These are phyloP conservation scores for Tetracladium marchalianum DNA, from an alignment of 495 filamentous ascomycete species.

Conservation along the genomic window DNA sequence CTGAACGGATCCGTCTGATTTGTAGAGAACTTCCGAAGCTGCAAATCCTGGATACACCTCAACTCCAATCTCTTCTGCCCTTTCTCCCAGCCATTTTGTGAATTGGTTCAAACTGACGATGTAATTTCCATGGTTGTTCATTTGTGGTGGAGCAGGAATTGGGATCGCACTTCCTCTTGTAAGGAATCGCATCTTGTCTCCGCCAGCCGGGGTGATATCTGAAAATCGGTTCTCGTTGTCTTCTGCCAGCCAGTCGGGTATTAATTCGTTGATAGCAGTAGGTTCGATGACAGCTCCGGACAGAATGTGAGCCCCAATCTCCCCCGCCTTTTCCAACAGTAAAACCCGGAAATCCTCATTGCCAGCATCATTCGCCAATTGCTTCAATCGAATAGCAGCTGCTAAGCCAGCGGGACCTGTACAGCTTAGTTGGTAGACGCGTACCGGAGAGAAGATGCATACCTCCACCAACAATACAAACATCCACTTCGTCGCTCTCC, in stretches of 20 bases:
- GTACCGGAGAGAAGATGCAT: conserved; percentile 13
- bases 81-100: conserved; percentile 87
- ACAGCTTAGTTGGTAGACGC: conserved; percentile 1
- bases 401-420: conserved; percentile 80
- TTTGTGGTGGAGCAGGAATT: conserved; percentile 85
- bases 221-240: conserved; percentile 80
- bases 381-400: conserved; percentile 90
- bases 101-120: conserved; percentile 93
- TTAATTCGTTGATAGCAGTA: conserved; percentile 74
- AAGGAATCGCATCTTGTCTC: conserved; percentile 87
- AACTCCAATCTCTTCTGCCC: conserved; percentile 95
- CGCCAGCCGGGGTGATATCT: conserved; percentile 68
- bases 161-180: conserved; percentile 73
- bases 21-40: conserved; percentile 85
- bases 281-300: conserved; percentile 95
- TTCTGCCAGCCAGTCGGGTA: conserved; percentile 88
- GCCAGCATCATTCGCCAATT: conserved; percentile 89
- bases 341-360: conserved; percentile 94
- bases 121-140: conserved; percentile 97
- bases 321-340: conserved; percentile 89
- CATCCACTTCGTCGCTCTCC: conserved; percentile 88
- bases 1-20: conserved; percentile 73
- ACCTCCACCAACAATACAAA: conserved; percentile 93
- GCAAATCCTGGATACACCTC: conserved; percentile 96
- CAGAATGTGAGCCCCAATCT: conserved; percentile 89